Base-by-base conservation (phyloP, 371 early-diverging fungal genomes). In the Apophysomyces elegans region DNA sequence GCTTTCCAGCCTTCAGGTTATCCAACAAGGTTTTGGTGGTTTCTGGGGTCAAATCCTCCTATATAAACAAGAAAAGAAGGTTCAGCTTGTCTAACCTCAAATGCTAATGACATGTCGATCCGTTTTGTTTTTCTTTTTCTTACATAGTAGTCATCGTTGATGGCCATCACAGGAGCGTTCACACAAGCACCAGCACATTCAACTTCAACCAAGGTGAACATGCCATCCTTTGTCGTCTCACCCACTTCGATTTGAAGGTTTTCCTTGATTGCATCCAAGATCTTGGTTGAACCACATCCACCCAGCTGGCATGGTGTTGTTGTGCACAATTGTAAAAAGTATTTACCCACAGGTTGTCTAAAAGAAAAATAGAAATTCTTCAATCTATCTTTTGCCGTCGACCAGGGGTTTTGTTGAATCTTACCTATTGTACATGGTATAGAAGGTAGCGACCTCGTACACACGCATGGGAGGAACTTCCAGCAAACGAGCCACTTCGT, bases 161-260 rank as follows among this genome's bases (percentile, higher is more conserved):
- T 89, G 56, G 98, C 96, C 80, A 99, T 79, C 11, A 98, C 97
- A 11, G 98, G 99, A 16, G 98, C 98, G 75, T 99, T 99, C 59
- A 96, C 93, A 79, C 99, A 99, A n/a, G 98, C 99, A 68, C 98
- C 98, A 50, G 98, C 98, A 73, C 99, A 99, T 81, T 99, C 99
- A 18, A 99, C 99, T 76, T 99, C 99, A 9, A 97, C 97, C 62
- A 99, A 81, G 41, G 99, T 99, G 73, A 99, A 98, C 70, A 92
- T 78, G 72, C 93, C 93, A 80, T 99, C 99, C 63, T 85, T 72
- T 58, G 97, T 97, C 14, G 99, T 99, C 78, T 96, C 92, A 58
- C 97, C 98, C 46, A 93, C 89, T 68, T 96, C 87, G 72, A 99
- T 96, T 62, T 92, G 91, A 44, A 99, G 84, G 64, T 96, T 86